Percentiles rank a stretch among this genome's conserved stretches.
Conservation (phyloP, 2,329 filamentous ascomycete species). For the Periconia sp. region DNA sequence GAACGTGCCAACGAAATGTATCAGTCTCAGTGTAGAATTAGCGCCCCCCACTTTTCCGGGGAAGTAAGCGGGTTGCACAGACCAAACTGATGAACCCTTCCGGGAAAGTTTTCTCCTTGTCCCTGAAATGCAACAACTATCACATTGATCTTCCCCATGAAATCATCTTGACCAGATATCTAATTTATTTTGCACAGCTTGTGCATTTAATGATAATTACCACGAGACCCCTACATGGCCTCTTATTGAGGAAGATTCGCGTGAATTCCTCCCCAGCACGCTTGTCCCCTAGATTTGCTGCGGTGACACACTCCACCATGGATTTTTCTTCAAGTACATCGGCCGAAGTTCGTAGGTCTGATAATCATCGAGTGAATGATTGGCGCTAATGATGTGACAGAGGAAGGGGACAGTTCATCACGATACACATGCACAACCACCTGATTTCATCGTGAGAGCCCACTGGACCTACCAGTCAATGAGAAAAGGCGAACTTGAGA, state of each 20-base stretch:
- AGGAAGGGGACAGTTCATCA: slow-evolving; percentile 33
- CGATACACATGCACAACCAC: slow-evolving; percentile 41
- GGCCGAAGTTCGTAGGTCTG: slow-evolving; percentile 38
- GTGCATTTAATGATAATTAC: not conserved
- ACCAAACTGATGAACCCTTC: not conserved
- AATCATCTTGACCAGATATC: not conserved
- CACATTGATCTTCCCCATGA: not conserved
- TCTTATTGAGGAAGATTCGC: not conserved
- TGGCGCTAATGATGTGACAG: slow-evolving; percentile 18
- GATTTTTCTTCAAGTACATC: slow-evolving; percentile 25
- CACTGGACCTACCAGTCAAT: slow-evolving; percentile 61
- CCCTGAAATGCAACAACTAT: not conserved
- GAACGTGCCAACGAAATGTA: too few relatives aligned
- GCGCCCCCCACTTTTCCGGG: not conserved
- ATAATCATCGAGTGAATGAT: slow-evolving; percentile 12
- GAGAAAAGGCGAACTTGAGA: slow-evolving; percentile 54
- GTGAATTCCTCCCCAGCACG: not conserved
- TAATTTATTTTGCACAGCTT: not conserved
- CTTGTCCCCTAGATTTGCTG: not conserved
- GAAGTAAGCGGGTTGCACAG: not conserved
- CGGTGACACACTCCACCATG: slow-evolving; percentile 15
- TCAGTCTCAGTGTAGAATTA: not conserved
- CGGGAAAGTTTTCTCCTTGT: not conserved
- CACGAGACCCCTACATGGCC: not conserved
- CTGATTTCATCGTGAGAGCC: slow-evolving; percentile 36